These are phyloP conservation scores for Suhomyces xylopsoci DNA, from an alignment of 805 yeast genomes.

Conservation along the genomic window DNA sequence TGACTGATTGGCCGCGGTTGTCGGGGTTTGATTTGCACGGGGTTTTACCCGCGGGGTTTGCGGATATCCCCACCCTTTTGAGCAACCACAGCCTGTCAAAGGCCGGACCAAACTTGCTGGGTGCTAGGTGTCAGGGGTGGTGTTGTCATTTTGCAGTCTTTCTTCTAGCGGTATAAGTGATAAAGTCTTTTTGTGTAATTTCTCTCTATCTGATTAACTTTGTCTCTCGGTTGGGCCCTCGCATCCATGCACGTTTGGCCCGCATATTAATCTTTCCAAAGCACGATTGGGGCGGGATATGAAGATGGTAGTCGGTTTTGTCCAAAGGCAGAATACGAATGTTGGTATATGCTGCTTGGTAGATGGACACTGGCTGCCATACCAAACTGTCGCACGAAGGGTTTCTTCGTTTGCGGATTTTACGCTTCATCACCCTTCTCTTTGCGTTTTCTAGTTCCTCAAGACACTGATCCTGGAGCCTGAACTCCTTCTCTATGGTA, in stretches of 20 bases:
- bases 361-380: conserved; percentile 34
- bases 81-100: neutral
- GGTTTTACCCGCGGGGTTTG: neutral
- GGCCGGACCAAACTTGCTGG: neutral
- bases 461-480: conserved; percentile 12
- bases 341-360: conserved; percentile 29
- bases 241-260: conserved; percentile 35
- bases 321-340: conserved; percentile 26
- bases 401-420: conserved; percentile 4
- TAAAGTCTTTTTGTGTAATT: neutral
- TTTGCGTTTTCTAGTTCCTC: neutral
- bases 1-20: neutral
- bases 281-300: conserved; percentile 30
- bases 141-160: too few relatives aligned
- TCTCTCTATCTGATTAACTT: neutral
- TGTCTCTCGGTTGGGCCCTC: conserved; percentile 16
- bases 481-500: conserved; percentile 15
- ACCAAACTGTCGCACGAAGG: conserved; percentile 4
- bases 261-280: conserved; percentile 43
- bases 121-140: neutral
- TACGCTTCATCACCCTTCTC: neutral
- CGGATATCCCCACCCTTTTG: neutral
- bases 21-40: neutral
- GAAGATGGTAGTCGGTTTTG: conserved; percentile 25
- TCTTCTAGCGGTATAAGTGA: too few relatives aligned